A percentile compares a stretch with the other conserved stretches of the same genome.
phyloP scores from a whole-genome alignment of 441 rosid species.

The Mallotus repandus region DNA sequence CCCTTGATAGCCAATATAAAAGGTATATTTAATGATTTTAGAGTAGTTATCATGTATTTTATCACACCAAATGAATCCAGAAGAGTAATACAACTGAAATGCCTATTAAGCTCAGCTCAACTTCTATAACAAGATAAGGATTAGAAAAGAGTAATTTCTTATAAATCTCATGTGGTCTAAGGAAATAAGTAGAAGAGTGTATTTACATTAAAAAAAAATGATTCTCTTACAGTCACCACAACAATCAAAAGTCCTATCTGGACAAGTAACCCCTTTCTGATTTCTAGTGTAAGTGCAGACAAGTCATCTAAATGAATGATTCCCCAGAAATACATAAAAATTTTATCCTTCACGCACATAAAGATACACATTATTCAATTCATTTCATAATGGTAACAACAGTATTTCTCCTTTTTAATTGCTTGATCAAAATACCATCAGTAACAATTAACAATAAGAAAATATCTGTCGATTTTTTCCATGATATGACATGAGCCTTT shows the following conservation, averaged over 20 bases:
- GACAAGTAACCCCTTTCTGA: neutral
- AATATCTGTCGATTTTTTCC: neutral
- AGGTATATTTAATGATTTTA: neutral
- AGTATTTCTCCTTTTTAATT: neutral
- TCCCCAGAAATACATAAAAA: neutral
- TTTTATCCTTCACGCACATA: no score
- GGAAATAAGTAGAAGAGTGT: neutral
- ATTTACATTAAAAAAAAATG: no score
- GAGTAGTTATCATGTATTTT: no score
- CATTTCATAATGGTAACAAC: no score
- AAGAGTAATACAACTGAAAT: neutral
- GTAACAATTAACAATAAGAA: neutral
- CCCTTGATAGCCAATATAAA: neutral
- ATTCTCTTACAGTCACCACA: neutral
- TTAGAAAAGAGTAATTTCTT: no score
- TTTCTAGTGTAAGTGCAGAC: neutral
- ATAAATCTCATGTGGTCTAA: neutral
- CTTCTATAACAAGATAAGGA: neutral
- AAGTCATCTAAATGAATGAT: neutral
- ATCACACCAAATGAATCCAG: neutral
- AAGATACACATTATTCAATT: no score
- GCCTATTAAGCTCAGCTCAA: neutral
- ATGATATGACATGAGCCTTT: neutral
- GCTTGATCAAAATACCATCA: neutral
- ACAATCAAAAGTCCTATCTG: neutral